A percentile compares a stretch with the other conserved stretches of the same genome.
These are phyloP conservation scores for Leucocoprinus birnbaumii DNA, from an alignment of 768 basidiomycete species.

Conservation along the genomic window DNA sequence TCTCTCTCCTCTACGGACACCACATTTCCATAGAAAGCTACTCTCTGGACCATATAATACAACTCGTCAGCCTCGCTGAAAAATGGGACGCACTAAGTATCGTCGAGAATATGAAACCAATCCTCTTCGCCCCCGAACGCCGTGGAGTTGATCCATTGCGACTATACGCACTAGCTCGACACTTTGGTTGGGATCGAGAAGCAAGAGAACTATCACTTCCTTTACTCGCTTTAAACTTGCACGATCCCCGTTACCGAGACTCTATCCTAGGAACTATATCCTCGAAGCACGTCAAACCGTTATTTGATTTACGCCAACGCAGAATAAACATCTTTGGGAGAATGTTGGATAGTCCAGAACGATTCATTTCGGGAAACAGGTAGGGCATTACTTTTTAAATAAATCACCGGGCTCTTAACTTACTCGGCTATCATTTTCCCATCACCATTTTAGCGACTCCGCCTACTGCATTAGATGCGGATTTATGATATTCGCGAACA, in stretches of 20 bases:
- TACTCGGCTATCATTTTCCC: no score
- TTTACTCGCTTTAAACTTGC: conserved; percentile 53
- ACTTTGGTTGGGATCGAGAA: conserved; percentile 62
- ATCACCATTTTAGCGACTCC: no score
- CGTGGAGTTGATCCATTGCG: conserved; percentile 43
- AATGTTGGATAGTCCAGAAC: conserved; percentile 56
- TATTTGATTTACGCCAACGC: conserved; percentile 55
- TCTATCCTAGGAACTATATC: conserved; percentile 44
- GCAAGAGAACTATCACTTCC: conserved; percentile 52
- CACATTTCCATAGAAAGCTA: conserved; percentile 45
- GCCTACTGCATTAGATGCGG: conserved; percentile 57
- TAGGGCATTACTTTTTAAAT: conserved; percentile 22
- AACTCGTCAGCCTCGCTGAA: conserved; percentile 57
- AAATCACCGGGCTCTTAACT: conserved; percentile 19
- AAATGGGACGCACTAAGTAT: conserved; percentile 72
- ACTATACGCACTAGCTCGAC: conserved; percentile 53
- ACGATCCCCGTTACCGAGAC: conserved; percentile 36
- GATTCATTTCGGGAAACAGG: conserved; percentile 52
- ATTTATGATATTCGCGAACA: conserved; percentile 43
- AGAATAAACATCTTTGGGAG: conserved; percentile 49
- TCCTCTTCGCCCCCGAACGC: conserved; percentile 44
- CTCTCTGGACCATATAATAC: conserved; percentile 50
- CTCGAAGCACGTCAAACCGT: conserved; percentile 47
- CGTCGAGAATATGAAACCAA: conserved; percentile 50
- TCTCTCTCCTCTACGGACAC: conserved; percentile 57